Base-by-base conservation (phyloP, 2,329 filamentous ascomycete genomes). In the Hypoxylon sp. region DNA sequence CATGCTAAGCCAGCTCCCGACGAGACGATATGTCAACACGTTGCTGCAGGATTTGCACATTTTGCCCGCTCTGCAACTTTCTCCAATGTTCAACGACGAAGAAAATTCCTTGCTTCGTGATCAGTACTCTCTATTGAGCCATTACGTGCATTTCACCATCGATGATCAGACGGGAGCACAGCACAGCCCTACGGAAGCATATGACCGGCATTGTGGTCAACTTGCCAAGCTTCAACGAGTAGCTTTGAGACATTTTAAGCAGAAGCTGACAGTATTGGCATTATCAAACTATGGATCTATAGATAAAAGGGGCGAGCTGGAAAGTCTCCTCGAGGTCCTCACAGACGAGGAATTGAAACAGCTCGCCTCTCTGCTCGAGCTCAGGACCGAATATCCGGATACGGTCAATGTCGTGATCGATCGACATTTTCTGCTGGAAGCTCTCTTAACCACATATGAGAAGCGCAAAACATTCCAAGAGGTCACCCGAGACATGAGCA, bases 281-380 rank as follows among this genome's bases (percentile, higher is more conserved):
- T 78, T 99, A 33, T 95, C 95, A 15, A 98, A 99, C 71, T 96
- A 96, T 71, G 92, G 89, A 1, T 89, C 92, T 3, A 89, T 99
- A 61, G 89, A 93, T 63, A 88, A 90, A 69, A 83, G 91, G 38
- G 80, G 84, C 4, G 95, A 98, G 65, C 81, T 99, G 13, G 84
- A 89, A 70, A 82, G 84, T 20, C 88, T 97, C 63, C 78, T 99
- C 4, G 84, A 87, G 52, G 78, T 83, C 9, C 78, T 99, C 48
- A 83, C 85, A 2, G 91, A 96, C 65, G 81, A 83, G 0, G 94
- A 98, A 73, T 74, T 98, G 21, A 73, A 83, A 24, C 77, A 86
- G 49, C 79, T 99, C 3, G 89, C 89, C 64, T 75, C 78, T 2
- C 78, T 88, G 18, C 83, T 99, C 52, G 88, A 88, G n/a, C 81